Evolutionary conservation across 1,284 basidiomycete genomes (phyloP).

Genomic region (Cutaneotrichosporon curvatum): DNA sequence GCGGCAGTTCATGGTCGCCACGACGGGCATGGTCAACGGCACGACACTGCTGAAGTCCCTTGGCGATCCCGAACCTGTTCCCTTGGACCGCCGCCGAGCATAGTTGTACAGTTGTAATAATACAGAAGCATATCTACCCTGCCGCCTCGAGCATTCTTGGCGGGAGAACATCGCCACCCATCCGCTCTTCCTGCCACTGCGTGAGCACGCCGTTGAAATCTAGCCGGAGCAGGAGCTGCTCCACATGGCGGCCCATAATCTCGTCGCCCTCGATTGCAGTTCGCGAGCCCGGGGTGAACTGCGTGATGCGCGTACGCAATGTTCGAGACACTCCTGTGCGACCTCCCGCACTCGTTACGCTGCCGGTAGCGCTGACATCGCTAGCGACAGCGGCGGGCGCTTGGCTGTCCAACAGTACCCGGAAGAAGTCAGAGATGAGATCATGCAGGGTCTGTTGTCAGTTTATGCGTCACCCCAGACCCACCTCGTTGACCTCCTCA

Average conservation of each 20-base stretch:
- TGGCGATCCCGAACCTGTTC: slow-evolving; percentile 13
- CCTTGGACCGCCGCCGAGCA: slow-evolving; percentile 1
- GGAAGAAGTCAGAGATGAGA: slow-evolving; percentile 69
- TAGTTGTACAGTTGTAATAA: slow-evolving; percentile 1
- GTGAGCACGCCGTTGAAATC: slow-evolving; percentile 80
- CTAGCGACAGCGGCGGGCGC: slow-evolving; percentile 46
- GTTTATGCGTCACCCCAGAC: slow-evolving; percentile 47
- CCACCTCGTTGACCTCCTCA: slow-evolving; percentile 65
- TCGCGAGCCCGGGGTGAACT: slow-evolving; percentile 53
- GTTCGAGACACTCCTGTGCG: slow-evolving; percentile 17
- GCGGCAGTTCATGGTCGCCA: slow-evolving; percentile 73
- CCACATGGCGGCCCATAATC: slow-evolving; percentile 67
- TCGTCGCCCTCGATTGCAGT: slow-evolving; percentile 47
- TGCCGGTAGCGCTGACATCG: slow-evolving; percentile 2
- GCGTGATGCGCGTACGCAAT: slow-evolving; percentile 56
- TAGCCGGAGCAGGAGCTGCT: slow-evolving; percentile 68
- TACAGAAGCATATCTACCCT: too few species aligned
- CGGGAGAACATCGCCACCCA: background rate
- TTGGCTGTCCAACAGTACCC: slow-evolving; percentile 59
- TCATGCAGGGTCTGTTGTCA: slow-evolving; percentile 53
- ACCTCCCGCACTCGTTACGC: background rate
- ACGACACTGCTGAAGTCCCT: slow-evolving; percentile 26
- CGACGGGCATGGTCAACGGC: slow-evolving; percentile 79
- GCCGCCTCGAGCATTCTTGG: background rate
- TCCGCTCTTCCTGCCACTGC: slow-evolving; percentile 42